Evolutionary conservation across 768 basidiomycete species (phyloP), one percentile per base, ranked within the genome.

Genomic region (Amyloporia xantha): DNA sequence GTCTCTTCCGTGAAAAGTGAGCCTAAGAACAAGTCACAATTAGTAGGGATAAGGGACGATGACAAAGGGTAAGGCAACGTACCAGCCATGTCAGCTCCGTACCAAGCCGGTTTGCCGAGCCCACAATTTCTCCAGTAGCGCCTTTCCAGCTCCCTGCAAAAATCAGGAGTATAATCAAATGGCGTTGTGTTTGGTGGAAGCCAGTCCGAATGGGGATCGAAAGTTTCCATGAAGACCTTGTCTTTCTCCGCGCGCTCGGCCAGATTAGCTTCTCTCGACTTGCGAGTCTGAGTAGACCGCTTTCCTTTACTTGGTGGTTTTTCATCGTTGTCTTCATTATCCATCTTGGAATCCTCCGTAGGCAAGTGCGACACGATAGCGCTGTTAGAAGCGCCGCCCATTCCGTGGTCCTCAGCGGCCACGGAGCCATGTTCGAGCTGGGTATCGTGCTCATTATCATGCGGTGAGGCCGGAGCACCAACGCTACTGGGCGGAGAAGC

Each of bases 51-150:
- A 37, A 36, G 20, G 27, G 35, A 37, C 40, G 39, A 26, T 37
- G 41, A 17, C 35, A 28, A 24, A 33, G 11, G 21, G 28, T 36
- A 43, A 25, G 28, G 36, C 10, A 41, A 41, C 78, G 53, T 44
- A 86, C 93, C 95, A 71, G 86, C 81, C 53, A 91, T 85, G 65
- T 99, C 96, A 3, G 96, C 96, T 17, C 95, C 96, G 66, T 99
- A 99, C 94, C 91, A 95, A 2, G 94, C 82, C n/a, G 93, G 75
- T 54, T 84, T 87, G 3, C 91, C 90, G 3, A 95, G 65, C 0
- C 91, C 84, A 65, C 91, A 82, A 55, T 88, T 92, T 46, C 93
- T 75, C 96, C 96, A 99, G 66, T 82, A 97, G 47, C 84, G 77
- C 25, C 93, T 74, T 68, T 97, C 94, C 17, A 98, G 74, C 52